These are phyloP conservation scores for Omphalea diandra DNA, from an alignment of 441 rosid species.

Conservation along the genomic window DNA sequence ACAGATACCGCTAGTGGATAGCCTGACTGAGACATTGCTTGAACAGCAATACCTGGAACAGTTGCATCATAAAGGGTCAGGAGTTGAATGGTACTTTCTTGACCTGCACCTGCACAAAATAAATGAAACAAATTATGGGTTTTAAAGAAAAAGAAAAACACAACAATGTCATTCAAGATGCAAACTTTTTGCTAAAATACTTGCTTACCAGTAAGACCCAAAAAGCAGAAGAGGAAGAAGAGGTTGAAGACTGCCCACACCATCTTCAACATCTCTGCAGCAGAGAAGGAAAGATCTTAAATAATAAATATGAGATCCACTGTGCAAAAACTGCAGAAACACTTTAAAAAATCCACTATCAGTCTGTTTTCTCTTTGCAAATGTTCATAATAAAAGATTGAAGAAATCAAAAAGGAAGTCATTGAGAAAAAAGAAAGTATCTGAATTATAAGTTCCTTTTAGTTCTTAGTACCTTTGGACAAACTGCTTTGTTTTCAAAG, in stretches of 20 bases:
- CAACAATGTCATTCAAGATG: too few relatives aligned
- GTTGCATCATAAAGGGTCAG: slow-evolving; percentile 31
- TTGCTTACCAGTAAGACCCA: slow-evolving; percentile 52
- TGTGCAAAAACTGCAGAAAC: slow-evolving; percentile 12
- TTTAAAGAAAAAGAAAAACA: background rate
- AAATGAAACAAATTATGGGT: background rate
- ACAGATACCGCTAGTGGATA: slow-evolving; percentile 48
- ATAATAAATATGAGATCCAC: background rate
- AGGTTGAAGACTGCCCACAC: slow-evolving; percentile 29
- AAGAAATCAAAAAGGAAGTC: too few relatives aligned
- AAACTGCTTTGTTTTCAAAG: too few relatives aligned
- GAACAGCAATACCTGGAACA: slow-evolving; percentile 30
- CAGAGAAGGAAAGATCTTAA: slow-evolving; percentile 4
- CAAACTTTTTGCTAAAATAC: background rate
- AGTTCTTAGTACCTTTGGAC: too few relatives aligned
- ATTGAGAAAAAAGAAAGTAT: too few relatives aligned
- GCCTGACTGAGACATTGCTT: slow-evolving; percentile 27
- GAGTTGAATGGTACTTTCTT: slow-evolving; percentile 45
- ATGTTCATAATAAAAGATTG: too few relatives aligned
- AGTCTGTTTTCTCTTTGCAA: too few relatives aligned
- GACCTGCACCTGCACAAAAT: slow-evolving; percentile 48
- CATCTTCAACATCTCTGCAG: slow-evolving; percentile 35
- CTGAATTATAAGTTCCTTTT: too few relatives aligned
- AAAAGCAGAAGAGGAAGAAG: slow-evolving; percentile 41
- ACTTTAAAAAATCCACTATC: too few relatives aligned